phyloP scores from a whole-genome alignment of 2,329 filamentous ascomycete species.

The Fusarium humuli region DNA sequence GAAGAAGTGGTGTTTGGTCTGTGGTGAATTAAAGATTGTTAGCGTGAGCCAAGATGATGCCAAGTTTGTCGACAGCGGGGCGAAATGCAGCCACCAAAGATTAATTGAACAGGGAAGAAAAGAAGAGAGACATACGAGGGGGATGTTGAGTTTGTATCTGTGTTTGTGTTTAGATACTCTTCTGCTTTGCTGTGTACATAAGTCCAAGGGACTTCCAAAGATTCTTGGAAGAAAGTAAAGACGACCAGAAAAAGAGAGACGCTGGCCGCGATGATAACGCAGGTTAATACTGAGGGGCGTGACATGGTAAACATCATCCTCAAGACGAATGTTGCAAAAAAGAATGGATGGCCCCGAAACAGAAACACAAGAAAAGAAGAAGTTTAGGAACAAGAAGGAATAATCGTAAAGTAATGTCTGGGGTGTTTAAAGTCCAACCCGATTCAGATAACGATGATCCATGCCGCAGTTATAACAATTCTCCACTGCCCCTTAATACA shows the following conservation, averaged over 20 bases:
- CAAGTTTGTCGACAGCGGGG: slow-evolving; percentile 16
- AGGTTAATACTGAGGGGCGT: slow-evolving; percentile 21
- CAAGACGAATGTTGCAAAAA: slow-evolving; percentile 13
- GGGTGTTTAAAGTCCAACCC: slow-evolving; percentile 9
- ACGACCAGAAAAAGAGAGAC: slow-evolving; percentile 35
- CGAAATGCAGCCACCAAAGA: background rate
- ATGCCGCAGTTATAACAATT: slow-evolving; percentile 5
- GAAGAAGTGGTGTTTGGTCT: slow-evolving; percentile 1
- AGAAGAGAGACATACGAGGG: slow-evolving; percentile 16
- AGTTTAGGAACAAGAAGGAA: background rate
- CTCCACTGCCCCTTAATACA: slow-evolving; percentile 37
- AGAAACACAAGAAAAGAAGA: background rate
- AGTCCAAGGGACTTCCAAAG: slow-evolving; percentile 20
- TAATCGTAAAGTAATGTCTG: background rate
- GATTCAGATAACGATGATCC: background rate
- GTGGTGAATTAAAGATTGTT: slow-evolving; percentile 8
- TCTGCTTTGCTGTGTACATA: slow-evolving; percentile 31
- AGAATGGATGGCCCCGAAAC: background rate
- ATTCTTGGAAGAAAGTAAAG: slow-evolving; percentile 33
- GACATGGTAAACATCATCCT: slow-evolving; percentile 33
- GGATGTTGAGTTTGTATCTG: background rate
- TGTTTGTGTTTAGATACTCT: slow-evolving; percentile 19
- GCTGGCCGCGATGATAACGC: slow-evolving; percentile 22
- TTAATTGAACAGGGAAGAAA: background rate
- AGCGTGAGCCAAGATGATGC: slow-evolving; percentile 21